Percentiles rank a stretch among this genome's conserved stretches.
Evolutionary conservation across 2,329 filamentous ascomycete genomes (phyloP).

Genomic region (Penicillium sp.): DNA sequence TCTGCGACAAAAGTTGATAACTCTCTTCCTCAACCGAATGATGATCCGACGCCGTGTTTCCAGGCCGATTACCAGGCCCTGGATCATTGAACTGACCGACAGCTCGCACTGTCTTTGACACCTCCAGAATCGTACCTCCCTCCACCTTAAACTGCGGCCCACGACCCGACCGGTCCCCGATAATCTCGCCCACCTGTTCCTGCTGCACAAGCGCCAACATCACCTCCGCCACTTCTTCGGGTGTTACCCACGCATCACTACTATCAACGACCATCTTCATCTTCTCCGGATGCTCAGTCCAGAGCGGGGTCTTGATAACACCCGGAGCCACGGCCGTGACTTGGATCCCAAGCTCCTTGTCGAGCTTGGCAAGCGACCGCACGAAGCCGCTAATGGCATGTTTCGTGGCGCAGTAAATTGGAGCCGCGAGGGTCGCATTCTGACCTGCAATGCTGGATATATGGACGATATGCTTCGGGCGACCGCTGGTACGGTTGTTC

Average conservation of each 20-base stretch:
- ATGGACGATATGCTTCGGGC: conserved; percentile 46
- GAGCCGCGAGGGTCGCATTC: conserved; percentile 36
- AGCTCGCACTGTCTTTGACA: conserved; percentile 52
- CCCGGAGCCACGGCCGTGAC: conserved; percentile 62
- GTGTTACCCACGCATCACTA: conserved; percentile 57
- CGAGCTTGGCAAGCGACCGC: conserved; percentile 51
- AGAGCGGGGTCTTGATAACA: conserved; percentile 60
- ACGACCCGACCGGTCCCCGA: conserved; percentile 32
- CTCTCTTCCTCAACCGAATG: conserved; percentile 48
- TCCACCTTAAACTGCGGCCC: conserved; percentile 36
- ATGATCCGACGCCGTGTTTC: conserved; percentile 48
- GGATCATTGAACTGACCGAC: conserved; percentile 55
- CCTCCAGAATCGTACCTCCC: conserved; percentile 56
- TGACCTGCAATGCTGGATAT: conserved; percentile 51
- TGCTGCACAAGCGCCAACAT: conserved; percentile 58
- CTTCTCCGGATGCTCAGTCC: conserved; percentile 62
- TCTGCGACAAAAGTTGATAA: conserved; percentile 47
- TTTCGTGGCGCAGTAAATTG: conserved; percentile 51
- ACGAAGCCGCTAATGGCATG: conserved; percentile 51
- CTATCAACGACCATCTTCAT: conserved; percentile 49
- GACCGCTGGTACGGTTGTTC: conserved; percentile 26
- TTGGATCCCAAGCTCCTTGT: conserved; percentile 51
- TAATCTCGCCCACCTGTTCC: conserved; percentile 39
- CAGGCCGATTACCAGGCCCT: conserved; percentile 48
- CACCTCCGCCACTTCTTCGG: conserved; percentile 59